Evolutionary conservation across 345 rosid species (phyloP), one percentile per base, ranked within the genome.

Genomic region (Pistacia integerrima): DNA sequence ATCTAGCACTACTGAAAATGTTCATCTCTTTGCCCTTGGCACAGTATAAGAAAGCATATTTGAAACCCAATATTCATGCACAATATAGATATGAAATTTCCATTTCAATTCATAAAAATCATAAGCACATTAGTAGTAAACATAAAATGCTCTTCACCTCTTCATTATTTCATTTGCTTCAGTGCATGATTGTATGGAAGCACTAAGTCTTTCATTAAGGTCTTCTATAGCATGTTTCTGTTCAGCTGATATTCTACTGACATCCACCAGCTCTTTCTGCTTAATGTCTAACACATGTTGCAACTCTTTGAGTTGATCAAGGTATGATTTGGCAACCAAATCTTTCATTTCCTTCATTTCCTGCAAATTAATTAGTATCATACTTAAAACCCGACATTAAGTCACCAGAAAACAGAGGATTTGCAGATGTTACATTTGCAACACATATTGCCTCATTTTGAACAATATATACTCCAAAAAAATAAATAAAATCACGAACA

Each of bases 141-240:
- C 25, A 66, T 12, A 30, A 51, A 38, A 57, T 30, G 70, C 28
- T 28, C 63, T 76, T 79, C 79, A 92, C 99, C 97, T 92, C 81
- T 83, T 88, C 79, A 91, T 81, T 74, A 91, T 84, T 79, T 89
- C 97, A 88, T 89, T 93, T 81, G 97, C 97, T 87, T 96, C 98
- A 41, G 85, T 74, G 78, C 90, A 89, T 20, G 99, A 93, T 80
- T 91, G 99, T 83, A 81, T 74, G 64, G 94, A 92, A 85, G 93
- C 89, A 78, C 76, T 71, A n/a, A 96, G 88, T 77, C 97, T 91
- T 83, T 89, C 94, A 71, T 84, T 89, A 70, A 96, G 88, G 77
- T 92, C 99, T 85, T 90, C 97, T 51, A 88, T 71, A 77, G 84
- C 77, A 82, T 92, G 93, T 81, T 91, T 92, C 81, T 88, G 96